phyloP scores from a whole-genome alignment of 2,329 filamentous ascomycete species.

The Paramyrothecium roridum region DNA sequence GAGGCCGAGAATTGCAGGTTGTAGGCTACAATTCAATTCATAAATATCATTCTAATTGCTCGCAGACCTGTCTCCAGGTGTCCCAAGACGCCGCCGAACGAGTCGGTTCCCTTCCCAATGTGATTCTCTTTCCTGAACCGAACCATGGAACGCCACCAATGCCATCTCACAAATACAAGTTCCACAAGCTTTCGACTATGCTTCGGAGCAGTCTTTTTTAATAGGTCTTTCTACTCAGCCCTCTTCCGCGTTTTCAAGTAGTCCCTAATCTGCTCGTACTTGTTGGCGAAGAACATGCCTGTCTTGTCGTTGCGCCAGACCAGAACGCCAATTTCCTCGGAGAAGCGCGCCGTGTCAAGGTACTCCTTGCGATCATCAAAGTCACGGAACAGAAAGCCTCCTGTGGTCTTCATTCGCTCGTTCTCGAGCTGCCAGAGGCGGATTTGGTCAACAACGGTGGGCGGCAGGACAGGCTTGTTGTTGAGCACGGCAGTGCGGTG shows the following conservation, averaged over 20 bases:
- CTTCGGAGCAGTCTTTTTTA: neutral
- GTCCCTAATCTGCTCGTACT: constrained; percentile 82
- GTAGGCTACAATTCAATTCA: too few species aligned
- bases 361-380: constrained; percentile 73
- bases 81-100: neutral
- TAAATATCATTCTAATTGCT: too few species aligned
- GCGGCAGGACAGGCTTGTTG: constrained; percentile 74
- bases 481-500: constrained; percentile 59
- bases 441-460: constrained; percentile 96
- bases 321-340: constrained; percentile 85
- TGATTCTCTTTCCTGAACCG: neutral
- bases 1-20: too few species aligned
- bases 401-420: constrained; percentile 82
- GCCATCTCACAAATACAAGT: neutral
- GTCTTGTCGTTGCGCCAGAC: constrained; percentile 80
- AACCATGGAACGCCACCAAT: constrained; percentile 1
- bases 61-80: too few species aligned
- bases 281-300: constrained; percentile 86
- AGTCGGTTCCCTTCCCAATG: neutral
- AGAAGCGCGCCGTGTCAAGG: constrained; percentile 69
- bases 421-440: constrained; percentile 96
- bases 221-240: constrained; percentile 29
- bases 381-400: constrained; percentile 86
- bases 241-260: constrained; percentile 69
- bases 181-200: neutral